A percentile compares a stretch with the other conserved stretches of the same genome.
phyloP scores from a whole-genome alignment of 805 yeast genomes.

The Cyberlindnera maclurae region DNA sequence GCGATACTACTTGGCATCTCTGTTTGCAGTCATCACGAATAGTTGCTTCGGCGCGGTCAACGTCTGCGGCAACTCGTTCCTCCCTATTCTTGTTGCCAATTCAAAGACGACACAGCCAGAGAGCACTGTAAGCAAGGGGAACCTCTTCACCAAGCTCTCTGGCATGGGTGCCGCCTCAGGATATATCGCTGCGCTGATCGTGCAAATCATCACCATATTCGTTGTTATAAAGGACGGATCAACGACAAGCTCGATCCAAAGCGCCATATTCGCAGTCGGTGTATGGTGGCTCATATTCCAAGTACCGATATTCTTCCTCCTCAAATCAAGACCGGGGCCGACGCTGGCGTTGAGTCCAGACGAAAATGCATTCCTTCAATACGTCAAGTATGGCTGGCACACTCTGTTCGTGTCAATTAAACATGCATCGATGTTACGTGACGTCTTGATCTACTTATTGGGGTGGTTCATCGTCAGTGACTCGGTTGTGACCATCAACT shows the following conservation, averaged over 20 bases:
- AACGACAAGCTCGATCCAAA: constrained; percentile 38
- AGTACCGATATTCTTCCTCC: constrained; percentile 44
- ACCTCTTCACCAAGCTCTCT: constrained; percentile 43
- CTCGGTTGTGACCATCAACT: constrained; percentile 69
- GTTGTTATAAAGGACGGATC: constrained; percentile 37
- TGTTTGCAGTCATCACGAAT: constrained; percentile 56
- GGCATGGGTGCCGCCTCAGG: constrained; percentile 71
- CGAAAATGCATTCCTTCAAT: constrained; percentile 21
- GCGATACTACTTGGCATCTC: constrained; percentile 45
- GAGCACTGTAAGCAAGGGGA: constrained; percentile 22
- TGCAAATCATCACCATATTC: constrained; percentile 53
- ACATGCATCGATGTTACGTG: constrained; percentile 53
- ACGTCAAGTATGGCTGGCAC: constrained; percentile 54
- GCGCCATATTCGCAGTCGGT: constrained; percentile 60
- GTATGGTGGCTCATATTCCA: constrained; percentile 75
- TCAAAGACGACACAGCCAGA: constrained; percentile 5
- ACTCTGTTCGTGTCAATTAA: constrained; percentile 48
- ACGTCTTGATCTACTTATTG: constrained; percentile 55
- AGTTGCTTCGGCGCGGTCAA: constrained; percentile 71
- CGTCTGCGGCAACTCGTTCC: constrained; percentile 70
- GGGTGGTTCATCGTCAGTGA: constrained; percentile 80
- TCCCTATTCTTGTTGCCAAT: constrained; percentile 53
- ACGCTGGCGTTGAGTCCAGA: constrained; percentile 22
- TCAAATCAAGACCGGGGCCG: constrained; percentile 40
- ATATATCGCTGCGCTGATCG: constrained; percentile 59